Percentiles rank a stretch among this genome's conserved stretches.
Evolutionary conservation across 2,329 filamentous ascomycete species (phyloP).

Genomic region (Diaporthe sp.): DNA sequence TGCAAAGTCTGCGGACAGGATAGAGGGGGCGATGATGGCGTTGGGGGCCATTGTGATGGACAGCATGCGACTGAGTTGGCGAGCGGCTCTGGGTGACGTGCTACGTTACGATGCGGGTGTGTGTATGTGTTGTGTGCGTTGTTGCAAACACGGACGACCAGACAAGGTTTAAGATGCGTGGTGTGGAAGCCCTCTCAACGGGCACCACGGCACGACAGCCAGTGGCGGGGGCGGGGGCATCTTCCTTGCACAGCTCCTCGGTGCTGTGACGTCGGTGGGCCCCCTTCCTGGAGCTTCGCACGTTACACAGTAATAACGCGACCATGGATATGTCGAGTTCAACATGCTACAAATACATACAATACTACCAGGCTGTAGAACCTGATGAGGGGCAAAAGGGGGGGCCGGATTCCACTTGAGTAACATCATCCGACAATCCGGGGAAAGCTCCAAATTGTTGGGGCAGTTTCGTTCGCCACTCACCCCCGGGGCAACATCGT

Average conservation of each 20-base stretch:
- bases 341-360: too few relatives aligned
- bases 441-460: slow-evolving; percentile 24
- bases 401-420: neutral
- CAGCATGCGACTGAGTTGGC: neutral
- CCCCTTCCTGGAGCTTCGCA: too few relatives aligned
- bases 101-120: neutral
- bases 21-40: slow-evolving; percentile 95
- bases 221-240: slow-evolving; percentile 23
- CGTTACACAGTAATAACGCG: too few relatives aligned
- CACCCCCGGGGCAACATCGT: neutral
- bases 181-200: neutral
- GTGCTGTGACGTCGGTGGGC: slow-evolving; percentile 3
- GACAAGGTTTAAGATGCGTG: neutral
- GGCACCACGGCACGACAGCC: neutral
- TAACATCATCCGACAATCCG: slow-evolving; percentile 12
- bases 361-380: neutral
- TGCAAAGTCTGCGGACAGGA: slow-evolving; percentile 96
- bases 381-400: neutral
- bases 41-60: slow-evolving; percentile 78
- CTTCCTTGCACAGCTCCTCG: neutral
- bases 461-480: slow-evolving; percentile 17
- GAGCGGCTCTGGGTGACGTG: neutral
- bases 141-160: neutral
- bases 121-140: neutral
- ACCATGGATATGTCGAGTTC: neutral